Base-by-base conservation (phyloP, 192 early-diverging fungal species). In the Podochytrium sp. region DNA sequence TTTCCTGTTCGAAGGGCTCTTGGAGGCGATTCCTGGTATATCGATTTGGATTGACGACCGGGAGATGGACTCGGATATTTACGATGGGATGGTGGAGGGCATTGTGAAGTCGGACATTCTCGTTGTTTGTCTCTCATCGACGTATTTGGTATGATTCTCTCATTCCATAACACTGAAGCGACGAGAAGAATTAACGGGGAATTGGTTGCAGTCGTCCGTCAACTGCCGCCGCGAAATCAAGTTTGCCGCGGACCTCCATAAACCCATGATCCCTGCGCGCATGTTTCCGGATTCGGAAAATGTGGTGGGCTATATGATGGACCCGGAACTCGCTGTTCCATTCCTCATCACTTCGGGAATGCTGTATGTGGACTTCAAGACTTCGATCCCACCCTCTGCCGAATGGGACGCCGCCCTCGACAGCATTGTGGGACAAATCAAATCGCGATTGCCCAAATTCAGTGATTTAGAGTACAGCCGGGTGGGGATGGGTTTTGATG, bases 41-140 rank as follows among this genome's bases (percentile, higher is more conserved):
- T 27, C 30, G 6, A 55, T 69, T 23, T 73, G 71, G 71, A 34
- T 73, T 20, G 71, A 73, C 50, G 71, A 65, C 20, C 42, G 25
- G 4, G 59, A 73, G 35, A 73, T 73, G 71, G 47, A 73, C 20
- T n/a, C 14, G n/a, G 50, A 73, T 32, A 62, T 73, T 65, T 73
- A 73, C 50, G 18, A 10, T 0, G 37, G 40, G 32, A 73, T 73
- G 71, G 40, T 47, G 4, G 71, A 73, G 34, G 71, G 60, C 0
- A 34, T 73, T 35, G 32, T 49, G 20, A 73, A 73, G 43, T 33
- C 27, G 7, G 58, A 42, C 27, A 3, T 73, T n/a, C 4, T 73
- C 30, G 35, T 73, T 25, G 39, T 73, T 29, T 73, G 71, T 37
- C 50, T 73, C 32, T 73, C 71, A 5, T 10, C 30, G 20, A 3